Evolutionary conservation across 805 yeast genomes (phyloP).

Genomic region (Candida berthetii): DNA sequence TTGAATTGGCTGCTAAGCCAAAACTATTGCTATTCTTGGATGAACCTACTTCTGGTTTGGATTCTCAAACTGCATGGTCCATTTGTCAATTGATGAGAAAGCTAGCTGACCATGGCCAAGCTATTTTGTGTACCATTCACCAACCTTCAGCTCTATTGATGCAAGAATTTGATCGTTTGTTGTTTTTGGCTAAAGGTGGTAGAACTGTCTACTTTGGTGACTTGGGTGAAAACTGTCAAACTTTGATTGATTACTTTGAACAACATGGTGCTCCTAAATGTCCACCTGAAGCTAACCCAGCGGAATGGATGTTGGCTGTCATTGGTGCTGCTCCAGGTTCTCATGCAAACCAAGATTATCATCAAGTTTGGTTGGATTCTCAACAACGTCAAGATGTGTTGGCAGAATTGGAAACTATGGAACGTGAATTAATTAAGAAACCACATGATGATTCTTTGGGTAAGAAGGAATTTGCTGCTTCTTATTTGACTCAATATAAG

Average conservation of each 20-base stretch:
- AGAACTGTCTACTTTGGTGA: conserved; percentile 73
- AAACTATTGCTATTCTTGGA: conserved; percentile 53
- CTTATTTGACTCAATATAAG: conserved; percentile 31
- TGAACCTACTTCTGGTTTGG: conserved; percentile 67
- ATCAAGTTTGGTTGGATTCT: conserved; percentile 74
- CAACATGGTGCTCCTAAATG: conserved; percentile 57
- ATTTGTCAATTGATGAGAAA: conserved; percentile 56
- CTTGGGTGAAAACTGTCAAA: conserved; percentile 50
- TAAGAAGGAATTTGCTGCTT: conserved; percentile 37
- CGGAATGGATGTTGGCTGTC: conserved; percentile 89
- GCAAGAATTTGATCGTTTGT: conserved; percentile 71
- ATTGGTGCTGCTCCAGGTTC: conserved; percentile 83
- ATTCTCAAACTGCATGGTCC: conserved; percentile 66
- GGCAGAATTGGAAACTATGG: conserved; percentile 59
- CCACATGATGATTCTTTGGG: conserved; percentile 27
- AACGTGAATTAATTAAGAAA: conserved; percentile 40
- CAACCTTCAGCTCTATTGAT: conserved; percentile 80
- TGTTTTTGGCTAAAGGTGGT: conserved; percentile 68
- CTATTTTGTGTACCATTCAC: conserved; percentile 70
- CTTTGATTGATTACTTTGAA: conserved; percentile 63
- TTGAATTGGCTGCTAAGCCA: conserved; percentile 63
- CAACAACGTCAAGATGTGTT: conserved; percentile 52
- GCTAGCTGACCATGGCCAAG: conserved; percentile 55
- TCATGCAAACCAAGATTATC: conserved; percentile 64
- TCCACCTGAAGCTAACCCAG: conserved; percentile 70